Evolutionary conservation across 2,329 filamentous ascomycete species (phyloP).

Genomic region (Drechslerella coelobrocha): DNA sequence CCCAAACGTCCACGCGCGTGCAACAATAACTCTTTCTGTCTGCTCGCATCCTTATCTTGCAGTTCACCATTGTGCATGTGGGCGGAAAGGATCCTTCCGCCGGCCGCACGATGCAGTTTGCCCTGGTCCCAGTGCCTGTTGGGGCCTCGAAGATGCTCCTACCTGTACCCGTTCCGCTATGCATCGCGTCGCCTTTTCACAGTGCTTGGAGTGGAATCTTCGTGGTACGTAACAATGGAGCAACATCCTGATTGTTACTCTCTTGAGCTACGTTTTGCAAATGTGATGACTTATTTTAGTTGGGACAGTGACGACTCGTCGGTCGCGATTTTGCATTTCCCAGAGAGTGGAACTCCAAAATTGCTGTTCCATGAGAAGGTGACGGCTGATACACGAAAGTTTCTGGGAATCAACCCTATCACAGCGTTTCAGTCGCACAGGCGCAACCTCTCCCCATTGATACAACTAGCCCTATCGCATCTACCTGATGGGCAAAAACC

Average conservation of each 20-base stretch:
- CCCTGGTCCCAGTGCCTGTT: constrained; percentile 1
- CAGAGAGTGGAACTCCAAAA: constrained; percentile 58
- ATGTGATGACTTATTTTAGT: neutral
- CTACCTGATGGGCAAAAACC: constrained; percentile 65
- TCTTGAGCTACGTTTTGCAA: neutral
- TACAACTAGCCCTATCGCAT: constrained; percentile 68
- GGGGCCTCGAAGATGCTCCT: neutral
- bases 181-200: constrained; percentile 21
- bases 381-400: constrained; percentile 78
- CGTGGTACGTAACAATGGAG: constrained; percentile 60
- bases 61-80: too few species aligned
- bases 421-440: constrained; percentile 78
- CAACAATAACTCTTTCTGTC: too few species aligned
- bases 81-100: constrained; percentile 1
- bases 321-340: constrained; percentile 77
- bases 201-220: constrained; percentile 77
- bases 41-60: too few species aligned
- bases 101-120: constrained; percentile 25
- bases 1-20: too few species aligned
- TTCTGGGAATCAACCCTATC: constrained; percentile 79
- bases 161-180: neutral
- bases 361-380: constrained; percentile 81
- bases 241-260: neutral
- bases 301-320: constrained; percentile 80
- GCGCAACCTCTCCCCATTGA: constrained; percentile 70